phyloP scores from a whole-genome alignment of 1,284 basidiomycete genomes.

The Rhodotorula glutinis region DNA sequence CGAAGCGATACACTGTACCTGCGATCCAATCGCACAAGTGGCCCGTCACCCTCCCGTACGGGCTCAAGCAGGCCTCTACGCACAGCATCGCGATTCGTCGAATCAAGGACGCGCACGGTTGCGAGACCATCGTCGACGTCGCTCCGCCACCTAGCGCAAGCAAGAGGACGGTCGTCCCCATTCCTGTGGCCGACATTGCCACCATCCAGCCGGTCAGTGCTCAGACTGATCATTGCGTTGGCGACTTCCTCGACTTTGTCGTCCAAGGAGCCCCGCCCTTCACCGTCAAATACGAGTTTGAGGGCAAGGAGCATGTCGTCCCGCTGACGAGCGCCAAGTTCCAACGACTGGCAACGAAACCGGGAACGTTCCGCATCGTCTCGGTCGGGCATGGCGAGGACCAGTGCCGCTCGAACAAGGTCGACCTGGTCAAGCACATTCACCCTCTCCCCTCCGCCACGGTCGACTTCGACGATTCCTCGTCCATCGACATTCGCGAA shows the following conservation, averaged over 20 bases:
- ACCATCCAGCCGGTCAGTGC: constrained; percentile 80
- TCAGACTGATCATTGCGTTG: constrained; percentile 80
- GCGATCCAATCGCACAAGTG: constrained; percentile 62
- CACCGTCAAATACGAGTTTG: constrained; percentile 84
- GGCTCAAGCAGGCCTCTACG: constrained; percentile 71
- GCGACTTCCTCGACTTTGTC: constrained; percentile 85
- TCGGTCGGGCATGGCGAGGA: constrained; percentile 73
- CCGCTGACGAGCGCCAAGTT: constrained; percentile 76
- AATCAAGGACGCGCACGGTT: constrained; percentile 72
- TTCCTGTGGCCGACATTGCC: constrained; percentile 90
- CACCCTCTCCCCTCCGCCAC: constrained; percentile 82
- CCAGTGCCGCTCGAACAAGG: constrained; percentile 50
- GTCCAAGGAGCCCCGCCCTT: constrained; percentile 94
- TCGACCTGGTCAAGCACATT: constrained; percentile 71
- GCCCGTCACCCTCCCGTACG: constrained; percentile 72
- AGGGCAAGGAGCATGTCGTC: constrained; percentile 69
- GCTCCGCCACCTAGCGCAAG: constrained; percentile 8
- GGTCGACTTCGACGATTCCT: constrained; percentile 76
- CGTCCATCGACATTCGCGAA: constrained; percentile 83
- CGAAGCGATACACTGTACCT: constrained; percentile 56
- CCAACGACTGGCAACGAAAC: constrained; percentile 71
- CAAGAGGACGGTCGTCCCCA: constrained; percentile 58
- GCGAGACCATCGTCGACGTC: constrained; percentile 59
- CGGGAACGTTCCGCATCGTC: constrained; percentile 75
- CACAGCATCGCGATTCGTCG: constrained; percentile 74